Base-by-base conservation (phyloP, 371 early-diverging fungal species). In the Circinella minor region DNA sequence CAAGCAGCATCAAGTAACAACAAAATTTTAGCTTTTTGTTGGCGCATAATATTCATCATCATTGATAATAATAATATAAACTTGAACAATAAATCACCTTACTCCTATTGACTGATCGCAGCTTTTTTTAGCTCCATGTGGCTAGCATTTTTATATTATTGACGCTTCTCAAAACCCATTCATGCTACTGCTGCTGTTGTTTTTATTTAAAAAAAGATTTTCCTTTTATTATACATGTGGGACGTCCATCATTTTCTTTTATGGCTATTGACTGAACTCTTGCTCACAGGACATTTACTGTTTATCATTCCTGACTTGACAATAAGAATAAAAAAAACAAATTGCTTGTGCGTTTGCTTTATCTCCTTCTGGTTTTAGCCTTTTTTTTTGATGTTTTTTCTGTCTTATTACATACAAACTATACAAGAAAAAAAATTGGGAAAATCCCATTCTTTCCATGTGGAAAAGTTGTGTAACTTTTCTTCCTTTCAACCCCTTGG, bases 171-270 rank as follows among this genome's bases (percentile, higher is more conserved):
- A 18, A 18, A 54, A 54, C 54, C 0, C 27, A 27, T 27, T 27
- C 27, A 27, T 2, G 27, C 27, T 27, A 27, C 27, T 27, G 27
- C 2, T 27, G 54, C 54, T 15, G 54, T 9, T 15, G 15, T 9
- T 47, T 0, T 47, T 47, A 15, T 47, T 47, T 11, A 1, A 47
- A 47, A 47, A 47, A 47, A 15, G 47, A 3, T 1, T 15, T 11
- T 47, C 15, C 47, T 9, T 9, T 15, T 47, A 47, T 15, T 47
- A 15, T 47, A 15, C 15, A 15, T 51, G 51, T 51, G 57, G 57
- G 57, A 57, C 57, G 57, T 57, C 37, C 57, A 57, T 57, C 27
- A 34, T 57, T 11, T 34, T 57, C 57, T 57, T 57, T 57, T 57
- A 57, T 57, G 34, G 57, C n/a, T n/a, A 37, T 57, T 5, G 57